Base-by-base conservation (phyloP, 768 basidiomycete genomes). In the Hericium alpestre region DNA sequence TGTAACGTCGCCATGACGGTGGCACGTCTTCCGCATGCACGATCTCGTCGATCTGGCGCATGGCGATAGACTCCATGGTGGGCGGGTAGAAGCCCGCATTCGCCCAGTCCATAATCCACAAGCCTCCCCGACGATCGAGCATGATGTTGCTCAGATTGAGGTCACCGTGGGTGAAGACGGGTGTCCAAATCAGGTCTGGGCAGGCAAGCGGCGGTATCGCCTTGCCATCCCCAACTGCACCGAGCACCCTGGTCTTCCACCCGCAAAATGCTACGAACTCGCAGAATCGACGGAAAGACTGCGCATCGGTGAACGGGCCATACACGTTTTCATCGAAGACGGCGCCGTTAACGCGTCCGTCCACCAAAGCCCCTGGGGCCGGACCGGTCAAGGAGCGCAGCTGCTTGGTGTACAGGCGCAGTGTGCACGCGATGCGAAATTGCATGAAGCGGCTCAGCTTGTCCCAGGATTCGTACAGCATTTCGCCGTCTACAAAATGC, bases 401-500 rank as follows among this genome's bases (percentile, higher is more conserved):
- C 53, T 63, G 62, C 32, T 52, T 51, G 43, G 61, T 15, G 56
- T 63, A 63, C 25, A 53, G 27, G 10, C 62, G 62, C n/a, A 63
- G 54, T 12, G 62, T 63, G 58, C 60, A 63, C 10, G 58, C 59
- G 20, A 59, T 56, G 23, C 62, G 62, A 49, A 63, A 61, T 38
- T 49, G 59, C 46, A 48, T 51, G 50, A 58, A 57, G 2, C 32
- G 8, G 43, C 55, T 57, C 23, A 51, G 54, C 15, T 43, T 56
- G 38, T 48, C 22, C 62, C 62, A 63, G 46, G 58, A 63, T 32
- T 61, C 59, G n/a, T 23, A 20, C 20, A 63, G 60, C 54, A 53
- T 63, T 10, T 58, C 52, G 37, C 62, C 59, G 18, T 63, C 57
- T 47, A 61, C 54, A 41, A 38, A 59, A 12, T 63, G 60, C 59